Percentiles rank a stretch among this genome's conserved stretches.
phyloP scores from a whole-genome alignment of 306 rosid species.

The Ochetophila trinervis region DNA sequence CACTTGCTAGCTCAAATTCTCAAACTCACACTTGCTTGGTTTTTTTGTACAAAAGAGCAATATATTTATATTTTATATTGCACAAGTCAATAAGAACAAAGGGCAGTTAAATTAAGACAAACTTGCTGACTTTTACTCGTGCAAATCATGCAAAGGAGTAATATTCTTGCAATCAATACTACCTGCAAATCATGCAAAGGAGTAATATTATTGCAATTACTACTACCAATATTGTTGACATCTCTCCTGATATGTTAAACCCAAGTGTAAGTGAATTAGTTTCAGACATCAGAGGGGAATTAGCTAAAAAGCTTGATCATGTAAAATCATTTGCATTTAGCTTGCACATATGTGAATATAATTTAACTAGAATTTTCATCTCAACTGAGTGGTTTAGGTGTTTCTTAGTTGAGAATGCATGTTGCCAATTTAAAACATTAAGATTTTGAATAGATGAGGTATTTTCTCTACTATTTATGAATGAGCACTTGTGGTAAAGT shows the following conservation, averaged over 20 bases:
- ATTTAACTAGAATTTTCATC: conserved; percentile 3
- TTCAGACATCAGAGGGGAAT: conserved; percentile 73
- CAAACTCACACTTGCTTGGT: no score
- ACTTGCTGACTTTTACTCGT: no score
- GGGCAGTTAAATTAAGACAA: no score
- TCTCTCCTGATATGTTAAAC: conserved; percentile 68
- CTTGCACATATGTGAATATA: conserved; percentile 14
- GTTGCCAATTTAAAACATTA: conserved; percentile 4
- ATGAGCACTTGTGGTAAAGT: background rate
- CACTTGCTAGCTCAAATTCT: no score
- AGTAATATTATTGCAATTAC: conserved; percentile 44
- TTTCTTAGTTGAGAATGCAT: conserved; percentile 19
- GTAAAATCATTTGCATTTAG: conserved; percentile 32
- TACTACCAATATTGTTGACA: conserved; percentile 40
- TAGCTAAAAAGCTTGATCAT: conserved; percentile 79
- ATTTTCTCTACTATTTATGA: conserved; percentile 1
- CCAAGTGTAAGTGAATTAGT: conserved; percentile 75
- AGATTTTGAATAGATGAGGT: conserved; percentile 5
- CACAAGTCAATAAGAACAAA: no score
- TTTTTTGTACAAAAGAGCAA: no score
- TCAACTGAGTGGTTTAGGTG: conserved; percentile 4
- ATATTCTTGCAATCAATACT: no score
- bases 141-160: no score
- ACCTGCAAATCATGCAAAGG: conserved; percentile 66
- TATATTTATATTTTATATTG: no score